A percentile compares a stretch with the other conserved stretches of the same genome.
Evolutionary conservation across 208 protist species (phyloP).

Genomic region (Acanthamoeba castellanii): DNA sequence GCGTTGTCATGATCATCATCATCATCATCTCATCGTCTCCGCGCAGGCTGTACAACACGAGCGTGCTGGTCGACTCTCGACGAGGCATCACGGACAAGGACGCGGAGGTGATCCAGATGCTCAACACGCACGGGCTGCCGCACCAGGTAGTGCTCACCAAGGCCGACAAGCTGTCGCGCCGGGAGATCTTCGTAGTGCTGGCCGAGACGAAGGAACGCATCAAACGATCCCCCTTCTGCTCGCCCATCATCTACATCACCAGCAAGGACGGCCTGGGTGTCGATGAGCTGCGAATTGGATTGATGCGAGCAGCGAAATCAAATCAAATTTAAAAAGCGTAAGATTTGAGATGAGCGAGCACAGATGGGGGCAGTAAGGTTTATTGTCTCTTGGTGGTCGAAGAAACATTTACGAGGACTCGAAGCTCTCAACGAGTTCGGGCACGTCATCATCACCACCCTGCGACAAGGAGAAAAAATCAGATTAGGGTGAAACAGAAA

Average conservation of each 20-base stretch:
- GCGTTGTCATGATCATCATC: background rate
- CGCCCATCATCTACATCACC: constrained; percentile 44
- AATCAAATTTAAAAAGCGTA: too few species aligned
- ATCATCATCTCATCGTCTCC: background rate
- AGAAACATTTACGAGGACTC: constrained; percentile 74
- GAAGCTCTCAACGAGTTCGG: constrained; percentile 85
- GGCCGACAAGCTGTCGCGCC: constrained; percentile 39
- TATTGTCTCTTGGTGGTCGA: background rate
- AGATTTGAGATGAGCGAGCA: background rate
- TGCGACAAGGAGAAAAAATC: background rate
- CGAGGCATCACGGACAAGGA: constrained; percentile 46
- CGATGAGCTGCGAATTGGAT: constrained; percentile 5
- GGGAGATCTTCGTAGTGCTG: background rate
- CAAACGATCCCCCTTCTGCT: background rate
- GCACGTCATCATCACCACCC: constrained; percentile 83
- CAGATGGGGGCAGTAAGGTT: background rate
- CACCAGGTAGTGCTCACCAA: constrained; percentile 60
- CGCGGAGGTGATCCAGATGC: constrained; percentile 8
- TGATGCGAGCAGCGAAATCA: constrained; percentile 5
- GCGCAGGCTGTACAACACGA: background rate
- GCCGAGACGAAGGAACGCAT: background rate
- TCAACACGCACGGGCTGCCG: constrained; percentile 52
- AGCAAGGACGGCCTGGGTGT: constrained; percentile 51
- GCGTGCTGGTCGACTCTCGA: constrained; percentile 57
- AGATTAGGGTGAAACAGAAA: constrained; percentile 35